A percentile compares a stretch with the other conserved stretches of the same genome.
These are phyloP conservation scores for Aspergillus sp. DNA, from an alignment of 2,329 filamentous ascomycete species.

Conservation along the genomic window DNA sequence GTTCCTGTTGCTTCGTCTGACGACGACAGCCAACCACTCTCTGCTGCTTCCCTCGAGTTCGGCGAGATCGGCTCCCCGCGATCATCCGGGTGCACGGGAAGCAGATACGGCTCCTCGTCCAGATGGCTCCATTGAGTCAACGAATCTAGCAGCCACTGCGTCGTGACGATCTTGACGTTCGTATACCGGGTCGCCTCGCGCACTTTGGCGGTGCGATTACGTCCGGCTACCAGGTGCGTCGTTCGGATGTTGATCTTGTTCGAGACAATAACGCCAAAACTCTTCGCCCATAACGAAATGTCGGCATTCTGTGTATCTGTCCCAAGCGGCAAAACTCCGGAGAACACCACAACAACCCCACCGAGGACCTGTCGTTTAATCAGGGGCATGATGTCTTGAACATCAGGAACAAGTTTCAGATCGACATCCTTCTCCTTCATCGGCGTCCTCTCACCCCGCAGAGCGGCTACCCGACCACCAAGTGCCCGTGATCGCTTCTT, in stretches of 20 bases:
- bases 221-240: conserved; percentile 47
- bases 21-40: conserved; percentile 39
- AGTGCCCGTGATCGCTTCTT: conserved; percentile 38
- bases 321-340: conserved; percentile 79
- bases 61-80: conserved; percentile 40
- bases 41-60: conserved; percentile 38
- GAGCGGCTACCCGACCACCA: conserved; percentile 43
- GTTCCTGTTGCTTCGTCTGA: conserved; percentile 44
- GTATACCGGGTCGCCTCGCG: conserved; percentile 73
- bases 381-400: conserved; percentile 72
- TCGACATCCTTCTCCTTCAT: conserved; percentile 41
- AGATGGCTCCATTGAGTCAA: conserved; percentile 76
- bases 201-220: conserved; percentile 81
- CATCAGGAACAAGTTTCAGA: conserved; percentile 67
- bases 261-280: conserved; percentile 65
- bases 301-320: conserved; percentile 74
- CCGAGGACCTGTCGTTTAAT: conserved; percentile 72
- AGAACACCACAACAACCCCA: conserved; percentile 75
- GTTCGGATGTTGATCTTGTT: conserved; percentile 41
- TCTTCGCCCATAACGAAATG: conserved; percentile 76
- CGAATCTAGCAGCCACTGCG: conserved; percentile 81
- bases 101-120: conserved; percentile 71
- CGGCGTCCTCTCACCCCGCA: conserved; percentile 44
- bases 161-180: conserved; percentile 82
- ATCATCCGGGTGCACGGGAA: conserved; percentile 67